Evolutionary conservation across 1,284 basidiomycete genomes (phyloP), one percentile per base, ranked within the genome.

Genomic region (Ganoderma meredithae): DNA sequence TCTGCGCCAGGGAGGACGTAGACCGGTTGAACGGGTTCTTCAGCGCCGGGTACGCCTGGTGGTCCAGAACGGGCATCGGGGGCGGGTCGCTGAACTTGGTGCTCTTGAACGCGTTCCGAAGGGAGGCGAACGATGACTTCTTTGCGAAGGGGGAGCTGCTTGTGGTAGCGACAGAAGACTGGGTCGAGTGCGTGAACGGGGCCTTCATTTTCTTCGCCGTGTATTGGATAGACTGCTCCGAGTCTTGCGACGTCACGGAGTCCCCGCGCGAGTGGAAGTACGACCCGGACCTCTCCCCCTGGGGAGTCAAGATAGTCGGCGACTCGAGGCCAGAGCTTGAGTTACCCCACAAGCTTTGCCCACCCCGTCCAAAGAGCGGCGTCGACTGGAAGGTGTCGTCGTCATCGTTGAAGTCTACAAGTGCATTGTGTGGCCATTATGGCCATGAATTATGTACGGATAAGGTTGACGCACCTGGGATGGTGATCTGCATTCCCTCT

Each of bases 31-130:
- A 94, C 0, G 93, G 90, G 76, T 92, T 91, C 80, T 90, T 92
- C 71, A 93, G 79, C 47, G 86, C 88, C 25, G 91, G 90, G 75
- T 91, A 90, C 8, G 81, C 84, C 68, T 90, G 84, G 66, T 87
- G 84, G 66, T 93, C 91, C 55, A 92, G 79, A 41, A 82, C 81
- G 19, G 93, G 91, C 60, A 94, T 81, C 8, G 92, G 91, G 19
- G 90, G 88, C 67, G 72, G 63, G 13, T 80, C 76, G 60, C 77
- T 84, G 69, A 77, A 84, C 79, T 88, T 90, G 40, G 84, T 81
- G 68, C 86, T 83, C 80, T 95, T 96, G 86, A 97, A 96, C 4
- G 94, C 94, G 78, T 95, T 95, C 63, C 94, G 90, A 66, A 97
- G 88, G 9, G 93, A 95, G 1, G 95, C 94, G 72, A 96, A 94